Evolutionary conservation across 1,284 basidiomycete genomes (phyloP), one percentile per base, ranked within the genome.

Genomic region (Cryptococcus jaspeensis): DNA sequence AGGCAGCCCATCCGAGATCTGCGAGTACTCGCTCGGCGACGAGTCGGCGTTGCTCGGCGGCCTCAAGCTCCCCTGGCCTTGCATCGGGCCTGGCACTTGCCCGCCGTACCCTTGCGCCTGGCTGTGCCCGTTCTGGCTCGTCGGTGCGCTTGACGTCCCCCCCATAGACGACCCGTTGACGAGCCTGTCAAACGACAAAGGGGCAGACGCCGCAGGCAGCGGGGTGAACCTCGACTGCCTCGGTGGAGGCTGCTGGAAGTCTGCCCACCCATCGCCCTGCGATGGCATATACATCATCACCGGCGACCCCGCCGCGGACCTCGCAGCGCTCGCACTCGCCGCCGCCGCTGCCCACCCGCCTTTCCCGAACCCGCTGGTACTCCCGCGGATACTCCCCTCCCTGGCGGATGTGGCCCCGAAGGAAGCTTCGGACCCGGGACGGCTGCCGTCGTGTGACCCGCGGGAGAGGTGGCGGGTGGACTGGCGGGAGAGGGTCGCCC

Each of bases 331-430:
- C 0, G 60, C 54, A 37, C 54, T 55, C 2, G 68, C 65, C 1
- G 65, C 62, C 1, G 70, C 73, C 0, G 67, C 67, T 15, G 74
- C 74, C 73, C 73, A 76, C 16, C 74, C 74, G 2, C 74, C 74
- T 55, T 71, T 72, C 11, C 74, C 74, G 36, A 62, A 66, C 5
- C 68, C 72, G 50, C 60, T 63, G 9, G 48, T 59, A 23, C 58
- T 58, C 18, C 60, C 61, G 37, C 57, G 43, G 13, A 65, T 35
- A 39, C 64, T 68, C 2, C 60, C 63, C 38, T 62, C 68, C 8
- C 41, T 55, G 43, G 37, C 56, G 38, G 43, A 62, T 39, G 37
- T 56, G 38, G 43, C 61, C 2, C 58, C 62, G 28, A 58, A 64
- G 0, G 66, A 70, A 5, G 43, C 53, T 35, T 70, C 70, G 7